These are phyloP conservation scores for Acacia acuminata DNA, from an alignment of 306 rosid genomes.

Conservation along the genomic window DNA sequence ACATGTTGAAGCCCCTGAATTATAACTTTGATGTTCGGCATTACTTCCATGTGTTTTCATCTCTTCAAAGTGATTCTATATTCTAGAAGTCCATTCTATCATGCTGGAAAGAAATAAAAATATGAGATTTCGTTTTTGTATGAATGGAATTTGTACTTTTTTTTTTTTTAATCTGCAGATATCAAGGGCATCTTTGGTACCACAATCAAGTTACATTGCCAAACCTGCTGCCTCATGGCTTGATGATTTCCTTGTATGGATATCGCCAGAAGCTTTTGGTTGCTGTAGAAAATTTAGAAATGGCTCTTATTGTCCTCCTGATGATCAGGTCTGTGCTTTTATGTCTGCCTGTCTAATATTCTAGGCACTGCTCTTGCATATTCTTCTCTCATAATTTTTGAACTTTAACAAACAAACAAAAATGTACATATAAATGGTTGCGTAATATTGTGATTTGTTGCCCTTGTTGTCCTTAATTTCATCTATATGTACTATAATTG, in stretches of 20 bases:
- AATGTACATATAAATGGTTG: background rate
- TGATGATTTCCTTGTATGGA: constrained; percentile 98
- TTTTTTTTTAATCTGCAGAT: constrained; percentile 56
- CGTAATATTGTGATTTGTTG: constrained; percentile 18
- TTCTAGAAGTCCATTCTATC: background rate
- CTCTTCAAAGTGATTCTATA: background rate
- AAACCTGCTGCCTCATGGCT: constrained; percentile 99
- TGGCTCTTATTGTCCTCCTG: constrained; percentile 94
- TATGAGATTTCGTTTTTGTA: background rate
- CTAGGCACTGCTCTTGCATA: constrained; percentile 5
- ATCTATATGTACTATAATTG: constrained; percentile 17
- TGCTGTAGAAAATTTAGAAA: constrained; percentile 91
- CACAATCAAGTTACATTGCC: constrained; percentile 84
- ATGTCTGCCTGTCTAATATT: constrained; percentile 14
- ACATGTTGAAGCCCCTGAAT: constrained; percentile 8
- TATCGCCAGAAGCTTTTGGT: constrained; percentile 98
- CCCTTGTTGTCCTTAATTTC: constrained; percentile 15
- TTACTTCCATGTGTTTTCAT: background rate
- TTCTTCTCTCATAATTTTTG: constrained; percentile 21
- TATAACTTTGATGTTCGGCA: constrained; percentile 16
- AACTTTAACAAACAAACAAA: constrained; percentile 24
- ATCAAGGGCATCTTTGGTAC: constrained; percentile 79
- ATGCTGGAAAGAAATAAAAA: background rate
- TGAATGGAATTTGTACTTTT: constrained; percentile 31
- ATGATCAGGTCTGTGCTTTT: constrained; percentile 79